These are phyloP conservation scores for Eudorina sp. DNA, from an alignment of 139 green algal genomes.

Conservation along the genomic window DNA sequence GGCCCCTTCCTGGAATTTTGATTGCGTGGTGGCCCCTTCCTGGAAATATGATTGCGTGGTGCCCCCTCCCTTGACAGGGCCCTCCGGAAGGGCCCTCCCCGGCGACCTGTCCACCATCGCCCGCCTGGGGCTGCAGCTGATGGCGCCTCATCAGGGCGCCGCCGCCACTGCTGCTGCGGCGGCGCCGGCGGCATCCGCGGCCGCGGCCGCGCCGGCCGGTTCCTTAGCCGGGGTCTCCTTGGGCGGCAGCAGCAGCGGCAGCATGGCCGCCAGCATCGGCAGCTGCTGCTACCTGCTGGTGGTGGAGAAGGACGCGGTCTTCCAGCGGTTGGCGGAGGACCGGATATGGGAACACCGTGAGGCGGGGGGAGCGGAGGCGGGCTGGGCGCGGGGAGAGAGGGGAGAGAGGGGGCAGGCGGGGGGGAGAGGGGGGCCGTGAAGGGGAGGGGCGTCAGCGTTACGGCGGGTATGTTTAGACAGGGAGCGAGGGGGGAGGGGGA, in stretches of 20 bases:
- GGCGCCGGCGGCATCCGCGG: neutral
- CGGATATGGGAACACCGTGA: constrained; percentile 59
- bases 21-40: no score
- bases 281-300: constrained; percentile 70
- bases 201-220: neutral
- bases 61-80: neutral
- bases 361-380: neutral
- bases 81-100: constrained; percentile 30
- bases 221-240: no score
- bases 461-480: no score
- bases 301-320: constrained; percentile 90
- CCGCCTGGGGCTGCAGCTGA: constrained; percentile 20
- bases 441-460: no score
- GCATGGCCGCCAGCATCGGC: no score
- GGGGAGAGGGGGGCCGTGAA: no score
- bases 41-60: no score
- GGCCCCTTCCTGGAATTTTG: no score
- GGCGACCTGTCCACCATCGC: constrained; percentile 38
- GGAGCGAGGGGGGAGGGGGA: no score
- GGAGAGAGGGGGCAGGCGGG: neutral
- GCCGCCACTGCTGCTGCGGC: neutral
- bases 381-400: neutral
- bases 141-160: no score
- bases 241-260: no score
- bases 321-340: constrained; percentile 80